Evolutionary conservation across 306 rosid species (phyloP), one percentile per base, ranked within the genome.

Genomic region (Malus orientalis): DNA sequence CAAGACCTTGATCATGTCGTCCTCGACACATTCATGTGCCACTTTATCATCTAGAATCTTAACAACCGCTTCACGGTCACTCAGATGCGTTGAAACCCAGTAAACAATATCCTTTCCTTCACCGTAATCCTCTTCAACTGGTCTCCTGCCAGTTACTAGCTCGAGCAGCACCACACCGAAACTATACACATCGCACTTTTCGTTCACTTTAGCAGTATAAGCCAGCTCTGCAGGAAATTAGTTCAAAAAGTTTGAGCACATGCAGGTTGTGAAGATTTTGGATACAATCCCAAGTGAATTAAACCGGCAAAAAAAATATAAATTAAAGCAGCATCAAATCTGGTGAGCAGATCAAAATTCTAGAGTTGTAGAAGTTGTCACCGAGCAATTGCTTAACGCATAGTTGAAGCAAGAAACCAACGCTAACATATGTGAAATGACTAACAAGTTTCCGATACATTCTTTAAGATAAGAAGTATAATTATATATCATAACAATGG

Each of bases 171-270:
- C 97, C 71, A 96, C 96, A 32, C 99, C 99, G 20, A 89, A 92
- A 77, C 99, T 92, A 75, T 96, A 96, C 18, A 96, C 98, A 67
- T 96, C 99, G 69, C 93, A 85, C 80, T 92, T 96, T 79, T 91
- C 93, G 2, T 88, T 87, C 32, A 96, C 85, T 81, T 92, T 86
- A 6, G 65, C 71, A 76, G 97, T 87, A 82, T 92, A 96, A 45
- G 96, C 99, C 2, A 92, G 89, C 84, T 96, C 99, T 96, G 88
- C 84, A 54, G 29, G 4, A 73, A 72, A 83, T 12, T 9, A 72
- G 25, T 2, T 30, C 47, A 47, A 57, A n/a, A 38, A 19, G 42
- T 42, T 30, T 53, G 20, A 60, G 57, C 44, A 42, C 45, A 42
- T n/a, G 49, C 63, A 44, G 18, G 5, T 19, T 23, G 16, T 67